Evolutionary conservation across 805 yeast genomes (phyloP).

Genomic region (Candida nonsorbophila): DNA sequence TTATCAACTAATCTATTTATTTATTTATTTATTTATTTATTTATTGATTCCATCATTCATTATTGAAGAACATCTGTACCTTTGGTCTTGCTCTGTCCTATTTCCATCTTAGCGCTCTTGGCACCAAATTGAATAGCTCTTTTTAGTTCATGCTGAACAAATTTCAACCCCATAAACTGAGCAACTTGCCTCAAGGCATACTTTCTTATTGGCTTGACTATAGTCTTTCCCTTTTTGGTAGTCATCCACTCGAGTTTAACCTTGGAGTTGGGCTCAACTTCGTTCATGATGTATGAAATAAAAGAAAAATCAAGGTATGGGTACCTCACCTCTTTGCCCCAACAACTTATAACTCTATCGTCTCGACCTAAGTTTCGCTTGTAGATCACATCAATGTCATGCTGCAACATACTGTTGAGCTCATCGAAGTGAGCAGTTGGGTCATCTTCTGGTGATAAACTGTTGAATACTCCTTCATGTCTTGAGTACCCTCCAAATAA

Average conservation of each 20-base stretch:
- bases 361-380: conserved; percentile 84
- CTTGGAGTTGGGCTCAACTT: conserved; percentile 46
- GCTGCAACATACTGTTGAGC: conserved; percentile 54
- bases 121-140: conserved; percentile 98
- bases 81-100: conserved; percentile 66
- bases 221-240: conserved; percentile 19
- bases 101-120: conserved; percentile 87
- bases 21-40: conserved; percentile 2
- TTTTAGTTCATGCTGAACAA: conserved; percentile 71
- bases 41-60: conserved; percentile 1
- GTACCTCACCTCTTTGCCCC: conserved; percentile 89
- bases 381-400: conserved; percentile 71
- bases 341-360: conserved; percentile 76
- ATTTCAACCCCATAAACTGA: conserved; percentile 30
- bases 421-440: conserved; percentile 22
- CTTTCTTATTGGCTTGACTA: conserved; percentile 37
- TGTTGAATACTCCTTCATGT: conserved; percentile 52
- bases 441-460: conserved; percentile 9
- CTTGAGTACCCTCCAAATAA: conserved; percentile 93
- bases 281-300: conserved; percentile 41
- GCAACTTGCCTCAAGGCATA: conserved; percentile 63
- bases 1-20: conserved; percentile 3
- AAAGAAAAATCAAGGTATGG: conserved; percentile 73
- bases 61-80: conserved; percentile 54
- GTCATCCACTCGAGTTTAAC: conserved; percentile 27